A percentile compares a stretch with the other conserved stretches of the same genome.
Evolutionary conservation across 257 asterid genomes (phyloP).

Genomic region (Rubia yunnanensis): DNA sequence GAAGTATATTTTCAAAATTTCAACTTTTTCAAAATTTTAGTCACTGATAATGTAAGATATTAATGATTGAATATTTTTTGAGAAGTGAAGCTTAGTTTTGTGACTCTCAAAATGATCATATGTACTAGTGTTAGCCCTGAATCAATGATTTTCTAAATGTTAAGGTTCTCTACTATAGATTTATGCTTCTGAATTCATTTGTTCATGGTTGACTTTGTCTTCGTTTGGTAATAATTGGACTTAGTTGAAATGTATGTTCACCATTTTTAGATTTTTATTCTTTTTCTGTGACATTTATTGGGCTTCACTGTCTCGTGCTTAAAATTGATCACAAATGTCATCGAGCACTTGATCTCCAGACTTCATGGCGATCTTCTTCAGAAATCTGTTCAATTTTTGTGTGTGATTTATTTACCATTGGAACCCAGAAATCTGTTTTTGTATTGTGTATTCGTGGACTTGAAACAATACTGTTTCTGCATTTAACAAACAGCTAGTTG

Average conservation of each 20-base stretch:
- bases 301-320: neutral
- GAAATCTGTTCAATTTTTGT: neutral
- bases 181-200: neutral
- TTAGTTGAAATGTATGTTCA: neutral
- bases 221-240: neutral
- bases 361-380: neutral
- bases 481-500: slow-evolving; percentile 47
- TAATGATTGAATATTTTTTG: no score
- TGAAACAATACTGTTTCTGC: slow-evolving; percentile 3
- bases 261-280: neutral
- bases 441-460: neutral
- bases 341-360: neutral
- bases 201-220: neutral
- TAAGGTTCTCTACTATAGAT: neutral
- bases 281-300: neutral
- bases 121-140: neutral
- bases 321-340: neutral
- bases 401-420: neutral
- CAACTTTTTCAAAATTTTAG: neutral
- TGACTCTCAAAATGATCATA: neutral
- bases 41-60: no score
- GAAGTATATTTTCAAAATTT: neutral
- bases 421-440: no score
- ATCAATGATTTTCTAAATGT: neutral
- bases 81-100: neutral